Evolutionary conservation across 2,329 filamentous ascomycete genomes (phyloP), one percentile per base, ranked within the genome.

Genomic region (Exophiala phaeomuriformis): DNA sequence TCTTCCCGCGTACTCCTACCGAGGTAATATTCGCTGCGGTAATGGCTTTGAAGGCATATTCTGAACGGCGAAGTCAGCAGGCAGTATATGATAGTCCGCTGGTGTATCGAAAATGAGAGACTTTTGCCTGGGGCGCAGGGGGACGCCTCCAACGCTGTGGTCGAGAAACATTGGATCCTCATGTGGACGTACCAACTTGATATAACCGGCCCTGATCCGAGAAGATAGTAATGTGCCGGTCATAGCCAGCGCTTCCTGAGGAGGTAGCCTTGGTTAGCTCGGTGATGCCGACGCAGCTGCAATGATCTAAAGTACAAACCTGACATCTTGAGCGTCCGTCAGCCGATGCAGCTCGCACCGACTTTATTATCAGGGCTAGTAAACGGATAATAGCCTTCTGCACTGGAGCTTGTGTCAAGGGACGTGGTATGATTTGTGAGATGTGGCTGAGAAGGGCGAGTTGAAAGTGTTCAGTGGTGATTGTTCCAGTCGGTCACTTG

Each of bases 41-140:
- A 75, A 98, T 98, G 55, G 93, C 93, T 79, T 98, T 98, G 84
- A 98, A 98, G 66, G 93, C 93, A 91, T 98, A 98, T 81, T 98
- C 93, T 97, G 70, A 65, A 62, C 39, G 48, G 53, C 36, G 36
- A 48, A 29, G 58, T 64, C 41, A 57, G 61, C 59, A 63, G 47
- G 59, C 8, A 35, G 12, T 45, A 50, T 45, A 41, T 56, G 46
- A 32, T 47, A 35, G 27, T 19, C 19, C 19, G 19, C 19, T 19
- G 19, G 19, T 19, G 19, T 19, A 19, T 19, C 19, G 19, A 19
- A 19, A 19, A 19, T 19, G 19, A 19, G 19, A 19, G 2, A 19
- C 19, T 1, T 19, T 19, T 19, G 19, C 19, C 19, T 19, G 19
- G 19, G 19, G 19, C 19, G 19, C 19, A 19, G 19, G 19, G 19